A percentile compares a stretch with the other conserved stretches of the same genome.
Evolutionary conservation across 768 basidiomycete genomes (phyloP).

Genomic region (Rhodotorula taiwanensis): DNA sequence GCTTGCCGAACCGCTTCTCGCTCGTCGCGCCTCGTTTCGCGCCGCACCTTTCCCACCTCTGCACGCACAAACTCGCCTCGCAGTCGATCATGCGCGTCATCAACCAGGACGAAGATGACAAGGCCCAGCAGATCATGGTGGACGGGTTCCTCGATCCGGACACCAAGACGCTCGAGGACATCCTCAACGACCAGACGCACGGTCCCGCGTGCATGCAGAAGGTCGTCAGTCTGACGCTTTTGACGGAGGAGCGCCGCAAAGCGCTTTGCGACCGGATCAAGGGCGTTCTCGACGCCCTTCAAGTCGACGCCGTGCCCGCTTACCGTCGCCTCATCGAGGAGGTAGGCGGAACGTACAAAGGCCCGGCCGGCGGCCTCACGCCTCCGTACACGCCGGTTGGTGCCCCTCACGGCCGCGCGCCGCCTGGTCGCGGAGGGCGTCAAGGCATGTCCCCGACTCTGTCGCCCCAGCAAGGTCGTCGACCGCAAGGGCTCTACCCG

Average conservation of each 20-base stretch:
- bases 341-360: constrained; percentile 71
- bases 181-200: constrained; percentile 91
- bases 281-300: constrained; percentile 78
- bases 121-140: constrained; percentile 77
- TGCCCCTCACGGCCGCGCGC: background rate
- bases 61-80: constrained; percentile 95
- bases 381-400: background rate
- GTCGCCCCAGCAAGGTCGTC: constrained; percentile 86
- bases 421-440: background rate
- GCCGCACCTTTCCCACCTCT: constrained; percentile 90
- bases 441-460: constrained; percentile 38
- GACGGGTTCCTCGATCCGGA: constrained; percentile 85
- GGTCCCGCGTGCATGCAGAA: constrained; percentile 92
- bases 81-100: constrained; percentile 90
- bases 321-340: constrained; percentile 91
- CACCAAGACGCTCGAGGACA: constrained; percentile 80
- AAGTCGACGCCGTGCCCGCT: constrained; percentile 88
- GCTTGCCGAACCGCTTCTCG: constrained; percentile 90
- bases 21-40: constrained; percentile 92
- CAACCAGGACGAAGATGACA: constrained; percentile 89
- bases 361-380: constrained; percentile 27
- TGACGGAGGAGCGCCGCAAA: constrained; percentile 63
- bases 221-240: constrained; percentile 76
- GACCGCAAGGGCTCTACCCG: constrained; percentile 61
- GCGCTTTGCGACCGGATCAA: constrained; percentile 78